A percentile compares a stretch with the other conserved stretches of the same genome.
Evolutionary conservation across 2,329 filamentous ascomycete genomes (phyloP).

Genomic region (Domatiomyces globalis): DNA sequence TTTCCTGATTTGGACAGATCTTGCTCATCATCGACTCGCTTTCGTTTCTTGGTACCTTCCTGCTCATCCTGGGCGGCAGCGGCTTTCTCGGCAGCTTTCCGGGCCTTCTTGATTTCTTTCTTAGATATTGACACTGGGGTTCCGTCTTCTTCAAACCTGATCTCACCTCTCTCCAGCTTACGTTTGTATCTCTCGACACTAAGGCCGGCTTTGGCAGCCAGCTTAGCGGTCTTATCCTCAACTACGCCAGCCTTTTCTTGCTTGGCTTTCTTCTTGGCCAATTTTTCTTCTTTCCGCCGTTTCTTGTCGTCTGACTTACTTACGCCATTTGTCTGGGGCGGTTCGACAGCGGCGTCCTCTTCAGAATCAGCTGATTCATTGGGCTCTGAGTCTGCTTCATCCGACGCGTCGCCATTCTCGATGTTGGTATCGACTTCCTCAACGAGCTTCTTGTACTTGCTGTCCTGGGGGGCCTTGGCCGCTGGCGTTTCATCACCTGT

Average conservation of each 20-base stretch:
- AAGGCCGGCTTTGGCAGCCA: slow-evolving; percentile 54
- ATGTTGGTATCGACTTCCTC: slow-evolving; percentile 29
- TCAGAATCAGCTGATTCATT: slow-evolving; percentile 27
- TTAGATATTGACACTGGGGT: slow-evolving; percentile 56
- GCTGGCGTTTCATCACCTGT: slow-evolving; percentile 51
- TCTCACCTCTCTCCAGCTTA: slow-evolving; percentile 63
- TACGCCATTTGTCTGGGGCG: slow-evolving; percentile 16
- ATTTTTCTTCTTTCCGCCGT: slow-evolving; percentile 22
- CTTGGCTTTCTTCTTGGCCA: slow-evolving; percentile 23
- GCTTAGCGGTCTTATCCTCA: slow-evolving; percentile 36
- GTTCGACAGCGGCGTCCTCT: slow-evolving; percentile 19
- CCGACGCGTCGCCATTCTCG: slow-evolving; percentile 28
- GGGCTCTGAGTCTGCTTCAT: slow-evolving; percentile 29
- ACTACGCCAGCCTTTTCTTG: slow-evolving; percentile 28
- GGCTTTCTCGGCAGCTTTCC: slow-evolving; percentile 46
- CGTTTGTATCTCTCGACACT: slow-evolving; percentile 64
- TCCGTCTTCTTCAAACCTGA: slow-evolving; percentile 51
- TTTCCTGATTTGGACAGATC: slow-evolving; percentile 41
- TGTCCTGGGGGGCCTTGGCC: slow-evolving; percentile 28
- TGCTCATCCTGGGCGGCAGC: slow-evolving; percentile 31
- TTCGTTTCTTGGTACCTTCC: slow-evolving; percentile 53
- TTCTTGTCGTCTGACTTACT: slow-evolving; percentile 28
- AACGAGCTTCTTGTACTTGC: slow-evolving; percentile 32
- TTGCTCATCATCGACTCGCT: slow-evolving; percentile 42
- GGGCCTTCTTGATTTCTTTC: slow-evolving; percentile 61